These are phyloP conservation scores for Cystobasidium slooffiae DNA, from an alignment of 1,284 basidiomycete species.

Conservation along the genomic window DNA sequence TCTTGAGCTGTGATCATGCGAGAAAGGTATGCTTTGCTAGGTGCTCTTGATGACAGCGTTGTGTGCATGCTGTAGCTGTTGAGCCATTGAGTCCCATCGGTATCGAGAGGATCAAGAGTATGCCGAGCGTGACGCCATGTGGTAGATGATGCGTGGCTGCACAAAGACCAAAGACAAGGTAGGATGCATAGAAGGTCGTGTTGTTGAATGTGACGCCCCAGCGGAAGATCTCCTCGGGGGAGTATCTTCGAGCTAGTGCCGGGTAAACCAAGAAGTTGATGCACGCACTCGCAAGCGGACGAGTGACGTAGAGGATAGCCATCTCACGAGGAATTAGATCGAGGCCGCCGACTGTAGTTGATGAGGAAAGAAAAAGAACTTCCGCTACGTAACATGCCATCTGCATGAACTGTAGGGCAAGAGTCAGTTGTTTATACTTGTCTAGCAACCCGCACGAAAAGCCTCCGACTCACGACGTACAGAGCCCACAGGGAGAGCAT, in stretches of 20 bases:
- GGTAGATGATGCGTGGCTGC: not conserved
- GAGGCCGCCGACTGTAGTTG: slow-evolving; percentile 4
- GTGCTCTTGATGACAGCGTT: slow-evolving; percentile 4
- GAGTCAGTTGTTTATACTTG: not conserved
- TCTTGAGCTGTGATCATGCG: slow-evolving; percentile 8
- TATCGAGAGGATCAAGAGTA: not conserved
- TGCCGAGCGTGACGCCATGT: not conserved
- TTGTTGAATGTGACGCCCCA: not conserved
- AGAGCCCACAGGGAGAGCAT: not conserved
- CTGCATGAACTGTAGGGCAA: slow-evolving; percentile 9
- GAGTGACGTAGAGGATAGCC: not conserved
- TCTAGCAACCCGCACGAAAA: not conserved
- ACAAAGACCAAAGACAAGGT: slow-evolving; percentile 10
- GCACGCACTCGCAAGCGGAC: not conserved
- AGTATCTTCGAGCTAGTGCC: not conserved
- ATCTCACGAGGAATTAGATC: slow-evolving; percentile 17
- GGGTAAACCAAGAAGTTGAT: slow-evolving; percentile 6
- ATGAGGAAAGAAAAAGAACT: slow-evolving; percentile 13
- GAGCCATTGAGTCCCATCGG: not conserved
- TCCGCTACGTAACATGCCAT: slow-evolving; percentile 1
- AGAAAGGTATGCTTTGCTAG: slow-evolving; percentile 3
- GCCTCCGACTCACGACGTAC: slow-evolving; percentile 5
- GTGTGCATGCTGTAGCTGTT: not conserved
- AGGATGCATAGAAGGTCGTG: not conserved
- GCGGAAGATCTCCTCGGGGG: not conserved